A percentile compares a stretch with the other conserved stretches of the same genome.
Evolutionary conservation across 2,329 filamentous ascomycete genomes (phyloP).

Genomic region (Emmonsiellopsis sp.): DNA sequence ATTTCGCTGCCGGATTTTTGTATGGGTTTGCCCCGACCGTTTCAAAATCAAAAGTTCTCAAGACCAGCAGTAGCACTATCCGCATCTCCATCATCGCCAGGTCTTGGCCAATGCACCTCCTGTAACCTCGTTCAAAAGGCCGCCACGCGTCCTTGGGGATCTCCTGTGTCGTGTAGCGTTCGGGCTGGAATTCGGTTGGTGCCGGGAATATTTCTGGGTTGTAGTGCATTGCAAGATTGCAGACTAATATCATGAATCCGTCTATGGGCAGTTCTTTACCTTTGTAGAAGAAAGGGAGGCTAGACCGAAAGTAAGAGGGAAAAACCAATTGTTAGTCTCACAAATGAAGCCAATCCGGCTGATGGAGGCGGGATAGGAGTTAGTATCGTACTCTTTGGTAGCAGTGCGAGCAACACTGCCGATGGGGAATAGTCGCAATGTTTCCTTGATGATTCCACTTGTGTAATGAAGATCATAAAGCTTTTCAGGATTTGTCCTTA

Average conservation of each 20-base stretch:
- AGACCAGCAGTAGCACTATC: slow-evolving; percentile 16
- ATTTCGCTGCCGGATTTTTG: slow-evolving; percentile 1
- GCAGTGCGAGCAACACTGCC: slow-evolving; percentile 8
- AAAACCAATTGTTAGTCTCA: not conserved
- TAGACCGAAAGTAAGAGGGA: not conserved
- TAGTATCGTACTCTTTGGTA: slow-evolving; percentile 2
- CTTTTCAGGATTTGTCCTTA: slow-evolving; percentile 29
- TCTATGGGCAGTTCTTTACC: not conserved
- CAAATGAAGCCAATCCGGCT: not conserved
- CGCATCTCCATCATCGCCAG: slow-evolving; percentile 38
- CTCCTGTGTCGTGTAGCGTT: slow-evolving; percentile 23
- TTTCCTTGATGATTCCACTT: slow-evolving; percentile 45
- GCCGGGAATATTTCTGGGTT: slow-evolving; percentile 5
- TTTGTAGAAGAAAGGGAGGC: not conserved
- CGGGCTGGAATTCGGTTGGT: slow-evolving; percentile 22
- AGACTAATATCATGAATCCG: not conserved
- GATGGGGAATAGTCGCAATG: slow-evolving; percentile 43
- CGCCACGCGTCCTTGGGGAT: slow-evolving; percentile 32
- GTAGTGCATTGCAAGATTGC: slow-evolving; percentile 3
- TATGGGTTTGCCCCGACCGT: slow-evolving; percentile 3
- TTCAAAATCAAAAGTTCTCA: slow-evolving; percentile 17
- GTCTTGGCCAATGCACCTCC: slow-evolving; percentile 42
- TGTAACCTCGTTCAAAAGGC: slow-evolving; percentile 39
- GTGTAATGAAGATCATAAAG: slow-evolving; percentile 45
- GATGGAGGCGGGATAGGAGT: not conserved